Percentiles rank a stretch among this genome's conserved stretches.
Conservation (phyloP, 805 yeast species). For the Cyberlindnera japonica region DNA sequence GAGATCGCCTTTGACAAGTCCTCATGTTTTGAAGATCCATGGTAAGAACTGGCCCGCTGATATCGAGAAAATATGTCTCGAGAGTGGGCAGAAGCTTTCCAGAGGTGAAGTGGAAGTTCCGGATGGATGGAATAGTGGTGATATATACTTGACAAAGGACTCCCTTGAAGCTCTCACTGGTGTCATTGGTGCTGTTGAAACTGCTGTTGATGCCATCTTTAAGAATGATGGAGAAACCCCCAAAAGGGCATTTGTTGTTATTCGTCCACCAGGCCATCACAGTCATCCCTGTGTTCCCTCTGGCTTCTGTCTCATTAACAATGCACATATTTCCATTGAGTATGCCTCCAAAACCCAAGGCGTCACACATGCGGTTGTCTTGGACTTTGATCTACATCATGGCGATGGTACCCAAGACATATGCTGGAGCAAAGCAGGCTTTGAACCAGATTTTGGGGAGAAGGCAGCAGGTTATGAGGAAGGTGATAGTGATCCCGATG, state of each 20-base stretch:
- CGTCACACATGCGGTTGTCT: constrained; percentile 75
- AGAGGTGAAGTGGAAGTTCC: constrained; percentile 68
- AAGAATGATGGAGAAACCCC: constrained; percentile 28
- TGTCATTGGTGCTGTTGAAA: constrained; percentile 70
- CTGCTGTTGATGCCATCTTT: constrained; percentile 58
- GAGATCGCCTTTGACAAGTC: constrained; percentile 45
- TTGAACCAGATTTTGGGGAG: constrained; percentile 46
- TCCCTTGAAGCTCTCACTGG: constrained; percentile 74
- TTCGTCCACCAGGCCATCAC: constrained; percentile 87
- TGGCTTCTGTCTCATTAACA: constrained; percentile 79
- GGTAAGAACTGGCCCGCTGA: constrained; percentile 70
- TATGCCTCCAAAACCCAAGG: constrained; percentile 61
- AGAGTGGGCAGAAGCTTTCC: constrained; percentile 51
- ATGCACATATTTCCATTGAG: constrained; percentile 77
- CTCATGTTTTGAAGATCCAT: constrained; percentile 67
- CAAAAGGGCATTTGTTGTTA: constrained; percentile 57
- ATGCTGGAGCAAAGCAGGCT: constrained; percentile 75
- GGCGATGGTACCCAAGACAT: constrained; percentile 90
- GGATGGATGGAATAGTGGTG: constrained; percentile 78
- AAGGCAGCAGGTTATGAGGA: constrained; percentile 24
- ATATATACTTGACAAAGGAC: constrained; percentile 64
- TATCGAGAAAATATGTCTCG: constrained; percentile 53
- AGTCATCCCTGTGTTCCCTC: constrained; percentile 80
- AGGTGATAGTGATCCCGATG: constrained; percentile 34
- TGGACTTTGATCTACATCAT: constrained; percentile 83